These are phyloP conservation scores for Acacia confusa DNA, from an alignment of 306 rosid genomes.

Conservation along the genomic window DNA sequence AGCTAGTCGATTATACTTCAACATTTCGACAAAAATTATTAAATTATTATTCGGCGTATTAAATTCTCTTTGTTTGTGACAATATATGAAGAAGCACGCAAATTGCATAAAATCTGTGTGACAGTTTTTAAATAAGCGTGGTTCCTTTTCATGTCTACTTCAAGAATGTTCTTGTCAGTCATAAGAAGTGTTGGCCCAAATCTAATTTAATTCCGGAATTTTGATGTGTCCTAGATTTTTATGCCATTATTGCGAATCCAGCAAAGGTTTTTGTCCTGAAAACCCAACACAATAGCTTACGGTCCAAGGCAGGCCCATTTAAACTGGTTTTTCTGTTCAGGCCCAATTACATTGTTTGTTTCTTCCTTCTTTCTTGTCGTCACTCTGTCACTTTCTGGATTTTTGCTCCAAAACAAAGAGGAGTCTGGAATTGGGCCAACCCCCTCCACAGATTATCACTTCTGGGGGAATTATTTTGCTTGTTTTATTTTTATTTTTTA, in stretches of 20 bases:
- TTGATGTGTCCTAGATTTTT: background rate
- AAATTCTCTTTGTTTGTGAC: background rate
- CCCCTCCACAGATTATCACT: too few species aligned
- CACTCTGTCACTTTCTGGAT: background rate
- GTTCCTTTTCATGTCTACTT: background rate
- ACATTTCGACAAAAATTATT: background rate
- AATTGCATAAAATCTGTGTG: slow-evolving; percentile 18
- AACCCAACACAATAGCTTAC: background rate
- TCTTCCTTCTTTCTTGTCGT: too few species aligned
- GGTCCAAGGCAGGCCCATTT: background rate
- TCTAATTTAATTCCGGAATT: background rate
- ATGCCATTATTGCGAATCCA: too few species aligned
- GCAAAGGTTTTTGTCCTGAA: background rate
- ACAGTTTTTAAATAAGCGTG: background rate
- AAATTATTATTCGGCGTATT: background rate
- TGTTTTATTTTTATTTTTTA: too few species aligned
- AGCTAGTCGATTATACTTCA: background rate
- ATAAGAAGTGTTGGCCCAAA: background rate
- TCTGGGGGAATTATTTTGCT: too few species aligned
- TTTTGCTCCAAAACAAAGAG: too few species aligned
- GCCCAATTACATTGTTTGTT: background rate
- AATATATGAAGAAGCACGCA: background rate
- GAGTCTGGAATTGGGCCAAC: too few species aligned
- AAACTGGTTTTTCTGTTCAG: background rate
- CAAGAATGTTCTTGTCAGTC: background rate